phyloP scores from a whole-genome alignment of 2,329 filamentous ascomycete genomes.

The Fonsecaea nubica region DNA sequence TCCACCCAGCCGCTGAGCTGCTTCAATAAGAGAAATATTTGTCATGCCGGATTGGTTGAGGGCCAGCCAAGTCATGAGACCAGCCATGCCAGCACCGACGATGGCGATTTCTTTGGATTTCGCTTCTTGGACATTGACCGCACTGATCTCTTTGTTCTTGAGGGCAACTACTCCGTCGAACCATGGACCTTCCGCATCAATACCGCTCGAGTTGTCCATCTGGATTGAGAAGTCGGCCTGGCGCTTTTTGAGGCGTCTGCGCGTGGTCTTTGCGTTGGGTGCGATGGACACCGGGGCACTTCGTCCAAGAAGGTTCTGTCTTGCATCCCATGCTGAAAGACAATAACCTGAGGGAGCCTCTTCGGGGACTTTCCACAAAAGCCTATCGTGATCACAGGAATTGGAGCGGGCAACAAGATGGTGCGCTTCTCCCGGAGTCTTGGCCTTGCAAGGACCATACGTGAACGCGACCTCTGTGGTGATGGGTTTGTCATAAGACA shows the following conservation, averaged over 20 bases:
- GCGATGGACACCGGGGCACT: conserved; percentile 27
- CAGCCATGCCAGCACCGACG: conserved; percentile 81
- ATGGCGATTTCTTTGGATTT: conserved; percentile 65
- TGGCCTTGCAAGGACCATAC: conserved; percentile 28
- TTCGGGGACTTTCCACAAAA: conserved; percentile 30
- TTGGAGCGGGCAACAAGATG: conserved; percentile 27
- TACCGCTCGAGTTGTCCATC: conserved; percentile 44
- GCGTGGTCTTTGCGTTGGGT: conserved; percentile 18
- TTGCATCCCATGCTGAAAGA: conserved; percentile 27
- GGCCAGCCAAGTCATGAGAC: conserved; percentile 61
- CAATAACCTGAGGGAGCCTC: conserved; percentile 24
- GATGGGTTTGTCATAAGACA: conserved; percentile 20
- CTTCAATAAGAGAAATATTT: conserved; percentile 56
- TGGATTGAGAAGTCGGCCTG: conserved; percentile 27
- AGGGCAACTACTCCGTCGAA: conserved; percentile 51
- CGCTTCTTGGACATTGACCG: conserved; percentile 42
- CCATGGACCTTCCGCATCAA: conserved; percentile 50
- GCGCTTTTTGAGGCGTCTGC: conserved; percentile 31
- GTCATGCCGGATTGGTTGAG: conserved; percentile 54
- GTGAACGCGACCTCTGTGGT: conserved; percentile 25
- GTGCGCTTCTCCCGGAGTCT: conserved; percentile 29
- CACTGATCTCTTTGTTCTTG: conserved; percentile 42
- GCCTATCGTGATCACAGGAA: conserved; percentile 27
- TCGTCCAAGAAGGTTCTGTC: conserved; percentile 29
- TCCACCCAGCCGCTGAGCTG: conserved; percentile 51